phyloP scores from a whole-genome alignment of 768 basidiomycete genomes.

The Mycena alexandri region DNA sequence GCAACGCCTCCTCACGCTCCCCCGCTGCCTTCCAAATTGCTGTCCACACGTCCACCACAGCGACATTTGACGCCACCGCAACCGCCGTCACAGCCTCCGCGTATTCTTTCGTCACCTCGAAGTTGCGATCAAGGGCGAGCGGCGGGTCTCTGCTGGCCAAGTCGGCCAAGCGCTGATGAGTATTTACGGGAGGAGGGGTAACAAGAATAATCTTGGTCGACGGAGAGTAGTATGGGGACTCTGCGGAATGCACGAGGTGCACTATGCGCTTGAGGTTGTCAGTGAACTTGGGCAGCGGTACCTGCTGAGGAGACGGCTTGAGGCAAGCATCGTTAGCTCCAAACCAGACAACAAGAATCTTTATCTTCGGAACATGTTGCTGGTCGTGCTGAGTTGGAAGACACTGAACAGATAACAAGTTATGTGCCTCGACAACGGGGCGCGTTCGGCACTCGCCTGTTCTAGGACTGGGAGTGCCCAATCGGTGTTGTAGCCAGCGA shows the following conservation, averaged over 20 bases:
- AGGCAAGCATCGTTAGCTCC: slow-evolving; percentile 91
- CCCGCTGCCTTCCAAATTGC: slow-evolving; percentile 82
- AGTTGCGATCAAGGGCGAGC: slow-evolving; percentile 67
- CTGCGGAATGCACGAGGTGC: slow-evolving; percentile 68
- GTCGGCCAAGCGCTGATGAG: slow-evolving; percentile 65
- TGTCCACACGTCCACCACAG: slow-evolving; percentile 82
- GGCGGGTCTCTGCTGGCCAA: slow-evolving; percentile 65
- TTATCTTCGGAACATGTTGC: slow-evolving; percentile 67
- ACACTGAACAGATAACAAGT: slow-evolving; percentile 54
- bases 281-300: slow-evolving; percentile 75
- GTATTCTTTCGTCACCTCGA: slow-evolving; percentile 74
- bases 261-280: slow-evolving; percentile 76
- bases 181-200: slow-evolving; percentile 88
- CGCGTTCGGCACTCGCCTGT: slow-evolving; percentile 60
- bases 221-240: slow-evolving; percentile 76
- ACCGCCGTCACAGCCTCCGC: slow-evolving; percentile 78
- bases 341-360: slow-evolving; percentile 89
- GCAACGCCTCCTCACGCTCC: slow-evolving; percentile 64
- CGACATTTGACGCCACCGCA: slow-evolving; percentile 65
- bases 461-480: slow-evolving; percentile 88
- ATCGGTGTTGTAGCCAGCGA: slow-evolving; percentile 87
- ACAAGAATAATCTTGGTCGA: slow-evolving; percentile 83
- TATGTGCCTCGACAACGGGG: background rate
- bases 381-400: slow-evolving; percentile 67
- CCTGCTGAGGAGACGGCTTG: slow-evolving; percentile 75